Conservation (phyloP, 768 basidiomycete genomes). For the Clavulina sp. region DNA sequence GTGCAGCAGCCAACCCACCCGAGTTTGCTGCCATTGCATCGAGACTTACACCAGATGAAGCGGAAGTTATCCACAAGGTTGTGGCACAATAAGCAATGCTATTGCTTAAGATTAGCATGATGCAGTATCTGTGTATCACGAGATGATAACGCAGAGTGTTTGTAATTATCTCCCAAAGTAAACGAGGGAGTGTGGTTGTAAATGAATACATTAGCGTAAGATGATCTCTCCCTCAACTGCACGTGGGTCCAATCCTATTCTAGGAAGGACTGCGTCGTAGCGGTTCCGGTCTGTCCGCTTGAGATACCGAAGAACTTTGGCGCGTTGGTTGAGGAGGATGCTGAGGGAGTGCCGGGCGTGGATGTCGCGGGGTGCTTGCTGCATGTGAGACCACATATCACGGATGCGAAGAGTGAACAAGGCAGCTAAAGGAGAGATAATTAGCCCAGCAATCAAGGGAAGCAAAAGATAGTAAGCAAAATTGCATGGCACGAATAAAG, state of each 20-base stretch:
- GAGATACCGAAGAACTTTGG: slow-evolving; percentile 67
- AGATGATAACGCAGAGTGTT: background rate
- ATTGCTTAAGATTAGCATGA: background rate
- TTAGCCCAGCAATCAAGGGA: background rate
- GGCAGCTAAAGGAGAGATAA: slow-evolving; percentile 37
- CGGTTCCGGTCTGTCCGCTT: slow-evolving; percentile 43
- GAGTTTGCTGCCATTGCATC: slow-evolving; percentile 47
- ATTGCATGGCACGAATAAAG: background rate
- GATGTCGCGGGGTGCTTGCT: slow-evolving; percentile 51
- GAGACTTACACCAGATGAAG: slow-evolving; percentile 55
- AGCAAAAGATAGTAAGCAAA: background rate
- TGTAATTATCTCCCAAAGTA: background rate
- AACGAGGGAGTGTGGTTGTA: background rate
- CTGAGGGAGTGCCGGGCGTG: slow-evolving; percentile 58
- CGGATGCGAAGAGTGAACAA: slow-evolving; percentile 75
- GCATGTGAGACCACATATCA: slow-evolving; percentile 59
- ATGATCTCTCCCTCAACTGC: slow-evolving; percentile 85
- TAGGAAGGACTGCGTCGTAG: slow-evolving; percentile 53
- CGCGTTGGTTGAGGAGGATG: slow-evolving; percentile 62
- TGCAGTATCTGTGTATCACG: background rate
- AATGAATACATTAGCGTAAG: slow-evolving; percentile 22
- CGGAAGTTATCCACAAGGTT: slow-evolving; percentile 29
- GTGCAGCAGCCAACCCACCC: slow-evolving; percentile 40
- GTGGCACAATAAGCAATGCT: background rate
- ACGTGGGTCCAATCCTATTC: slow-evolving; percentile 57